Conservation (phyloP, 192 early-diverging fungal species). For the Entomortierella parvispora region DNA sequence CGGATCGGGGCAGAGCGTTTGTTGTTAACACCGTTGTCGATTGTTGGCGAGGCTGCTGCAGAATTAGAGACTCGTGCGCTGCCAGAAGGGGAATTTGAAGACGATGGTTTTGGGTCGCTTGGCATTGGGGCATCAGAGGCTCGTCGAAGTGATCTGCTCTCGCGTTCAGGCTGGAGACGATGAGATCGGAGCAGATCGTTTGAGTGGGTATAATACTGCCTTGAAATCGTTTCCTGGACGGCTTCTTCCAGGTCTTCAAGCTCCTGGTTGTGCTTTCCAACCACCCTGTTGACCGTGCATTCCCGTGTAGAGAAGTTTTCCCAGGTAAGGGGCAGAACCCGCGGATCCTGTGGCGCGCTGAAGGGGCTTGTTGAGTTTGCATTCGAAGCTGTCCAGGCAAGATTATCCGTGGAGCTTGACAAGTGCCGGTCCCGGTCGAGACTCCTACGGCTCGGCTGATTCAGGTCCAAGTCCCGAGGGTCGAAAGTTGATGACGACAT, state of each 20-base stretch:
- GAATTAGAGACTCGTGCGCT: no score
- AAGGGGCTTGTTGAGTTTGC: constrained; percentile 12
- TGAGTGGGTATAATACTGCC: constrained; percentile 22
- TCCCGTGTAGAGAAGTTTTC: constrained; percentile 39
- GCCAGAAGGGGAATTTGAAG: no score
- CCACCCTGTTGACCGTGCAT: constrained; percentile 43
- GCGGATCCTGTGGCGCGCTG: constrained; percentile 4
- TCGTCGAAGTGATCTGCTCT: no score
- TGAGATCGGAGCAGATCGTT: background rate
- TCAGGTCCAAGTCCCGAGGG: background rate
- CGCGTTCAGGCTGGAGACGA: background rate
- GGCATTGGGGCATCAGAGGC: no score
- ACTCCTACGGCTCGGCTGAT: background rate
- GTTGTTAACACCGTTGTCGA: background rate
- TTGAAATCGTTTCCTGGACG: constrained; percentile 34
- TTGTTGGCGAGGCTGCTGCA: background rate
- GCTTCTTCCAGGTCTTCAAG: constrained; percentile 28
- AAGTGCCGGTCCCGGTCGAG: background rate
- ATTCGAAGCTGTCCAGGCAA: constrained; percentile 11
- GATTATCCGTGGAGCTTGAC: background rate
- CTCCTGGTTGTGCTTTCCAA: constrained; percentile 30
- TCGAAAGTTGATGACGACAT: background rate
- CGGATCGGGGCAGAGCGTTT: background rate
- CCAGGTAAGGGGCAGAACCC: constrained; percentile 29
- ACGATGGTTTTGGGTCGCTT: no score